Percentiles rank a stretch among this genome's conserved stretches.
phyloP scores from a whole-genome alignment of 805 yeast genomes.

The Saccharomyces mikatae region DNA sequence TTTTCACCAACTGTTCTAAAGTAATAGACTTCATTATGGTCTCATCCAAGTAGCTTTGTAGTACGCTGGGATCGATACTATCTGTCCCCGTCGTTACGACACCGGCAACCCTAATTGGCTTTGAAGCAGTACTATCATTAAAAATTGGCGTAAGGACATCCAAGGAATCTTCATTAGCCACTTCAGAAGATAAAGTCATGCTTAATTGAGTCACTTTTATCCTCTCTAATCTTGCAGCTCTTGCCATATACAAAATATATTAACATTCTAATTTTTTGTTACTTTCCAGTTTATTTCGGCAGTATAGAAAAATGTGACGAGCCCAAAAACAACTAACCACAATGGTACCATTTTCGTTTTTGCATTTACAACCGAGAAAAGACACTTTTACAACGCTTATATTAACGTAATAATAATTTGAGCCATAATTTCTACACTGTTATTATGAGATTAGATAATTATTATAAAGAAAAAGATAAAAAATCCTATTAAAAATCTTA shows the following conservation, averaged over 20 bases:
- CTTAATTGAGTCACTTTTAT: not conserved
- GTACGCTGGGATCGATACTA: conserved; percentile 14
- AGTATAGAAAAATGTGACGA: not conserved
- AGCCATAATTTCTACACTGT: not conserved
- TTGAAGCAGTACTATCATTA: conserved; percentile 12
- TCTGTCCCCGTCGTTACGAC: conserved; percentile 15
- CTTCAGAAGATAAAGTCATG: not conserved
- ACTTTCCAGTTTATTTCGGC: not conserved
- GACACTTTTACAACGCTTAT: not conserved
- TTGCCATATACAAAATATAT: not conserved
- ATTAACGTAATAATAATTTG: not conserved
- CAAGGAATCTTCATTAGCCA: not conserved
- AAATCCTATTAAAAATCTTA: not conserved
- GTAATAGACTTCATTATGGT: conserved; percentile 23
- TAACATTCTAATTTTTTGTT: not conserved
- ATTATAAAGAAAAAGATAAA: not conserved
- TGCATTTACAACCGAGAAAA: not conserved
- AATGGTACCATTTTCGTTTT: not conserved
- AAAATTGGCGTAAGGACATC: conserved; percentile 3
- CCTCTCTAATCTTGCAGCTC: not conserved
- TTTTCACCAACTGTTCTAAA: conserved; percentile 19
- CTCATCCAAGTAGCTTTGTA: conserved; percentile 21
- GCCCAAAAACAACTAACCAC: not conserved
- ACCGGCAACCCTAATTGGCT: conserved; percentile 20
- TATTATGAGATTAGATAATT: not conserved